Base-by-base conservation (phyloP, 441 rosid genomes). In the Pelargonium cotyledonis region DNA sequence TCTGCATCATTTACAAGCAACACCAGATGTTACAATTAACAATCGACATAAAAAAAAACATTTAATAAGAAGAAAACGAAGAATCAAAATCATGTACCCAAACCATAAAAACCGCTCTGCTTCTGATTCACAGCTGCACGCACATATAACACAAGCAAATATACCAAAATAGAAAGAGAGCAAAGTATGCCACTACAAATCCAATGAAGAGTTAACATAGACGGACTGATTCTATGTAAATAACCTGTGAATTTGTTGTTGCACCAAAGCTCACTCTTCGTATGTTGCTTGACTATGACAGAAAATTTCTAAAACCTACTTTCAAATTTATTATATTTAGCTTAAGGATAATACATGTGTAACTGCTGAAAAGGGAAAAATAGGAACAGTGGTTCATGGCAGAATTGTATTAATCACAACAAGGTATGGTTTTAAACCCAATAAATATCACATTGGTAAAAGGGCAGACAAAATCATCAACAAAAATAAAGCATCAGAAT, bases 1-100 rank as follows among this genome's bases (percentile, higher is more conserved):
- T 88, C 99, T 95, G 84, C 44, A 14, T 68, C 77, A 66, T 53
- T 53, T 15, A 21, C 60, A 15, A 53, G 53, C 31, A 26, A 26
- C 31, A 26, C 31, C 31, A 26, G 2, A 26, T 26, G 31, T 26
- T 26, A 26, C 1, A 26, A 26, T 26, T 26, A 2, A 26, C 31
- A 26, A 26, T 26, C 31, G 3, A 26, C 31, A 26, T 26, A 1
- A 21, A 26, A 21, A 26, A 26, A 1, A 26, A 1, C 31, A 26
- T 26, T 23, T 23, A 23, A 23, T 23, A 23, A 23, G 26, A 23
- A 23, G 26, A 23, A 23, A 23, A 23, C 26, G 2, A 23, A 23
- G 26, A 23, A 23, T 23, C 55, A 49, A 49, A 49, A n/a, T 10
- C 57, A 49, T 23, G 26, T 23, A 23, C 2, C 26, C 26, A 23